phyloP scores from a whole-genome alignment of 805 yeast genomes.

The Candida nanaspora region DNA sequence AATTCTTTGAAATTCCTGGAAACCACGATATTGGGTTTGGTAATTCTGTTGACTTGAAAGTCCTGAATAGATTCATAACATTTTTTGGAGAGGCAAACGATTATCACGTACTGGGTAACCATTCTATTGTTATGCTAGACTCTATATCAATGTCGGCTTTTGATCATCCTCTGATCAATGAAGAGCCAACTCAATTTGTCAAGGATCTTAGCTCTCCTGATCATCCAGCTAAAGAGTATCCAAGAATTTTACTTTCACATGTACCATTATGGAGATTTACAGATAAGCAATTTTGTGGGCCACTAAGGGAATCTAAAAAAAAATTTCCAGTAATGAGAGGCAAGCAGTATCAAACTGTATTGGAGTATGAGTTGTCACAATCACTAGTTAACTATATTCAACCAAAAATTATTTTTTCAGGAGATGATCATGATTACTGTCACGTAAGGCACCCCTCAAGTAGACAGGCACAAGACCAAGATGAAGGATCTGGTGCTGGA shows the following conservation, averaged over 20 bases:
- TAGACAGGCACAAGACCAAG: slow-evolving; percentile 1
- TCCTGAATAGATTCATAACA: slow-evolving; percentile 56
- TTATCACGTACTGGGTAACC: slow-evolving; percentile 51
- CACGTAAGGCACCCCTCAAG: slow-evolving; percentile 49
- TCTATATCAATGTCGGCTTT: slow-evolving; percentile 73
- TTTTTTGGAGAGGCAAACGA: slow-evolving; percentile 69
- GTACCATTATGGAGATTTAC: slow-evolving; percentile 81
- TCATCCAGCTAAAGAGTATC: slow-evolving; percentile 28
- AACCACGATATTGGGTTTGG: slow-evolving; percentile 98
- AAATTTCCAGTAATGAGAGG: slow-evolving; percentile 69
- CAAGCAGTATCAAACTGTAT: slow-evolving; percentile 83
- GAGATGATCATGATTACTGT: slow-evolving; percentile 97
- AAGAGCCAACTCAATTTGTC: slow-evolving; percentile 47
- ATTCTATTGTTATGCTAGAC: slow-evolving; percentile 71
- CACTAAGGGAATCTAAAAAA: slow-evolving; percentile 58
- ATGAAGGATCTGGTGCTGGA: slow-evolving; percentile 7
- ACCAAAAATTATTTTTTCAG: slow-evolving; percentile 74
- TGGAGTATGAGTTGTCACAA: slow-evolving; percentile 53
- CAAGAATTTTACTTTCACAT: slow-evolving; percentile 72
- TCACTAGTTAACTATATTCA: slow-evolving; percentile 48
- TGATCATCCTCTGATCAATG: slow-evolving; percentile 34
- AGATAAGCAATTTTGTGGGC: slow-evolving; percentile 62
- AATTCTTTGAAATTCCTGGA: slow-evolving; percentile 56
- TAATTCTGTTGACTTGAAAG: slow-evolving; percentile 49
- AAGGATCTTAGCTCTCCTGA: slow-evolving; percentile 24